Conservation (phyloP, 192 early-diverging fungal genomes). For the Coemansia sp. region DNA sequence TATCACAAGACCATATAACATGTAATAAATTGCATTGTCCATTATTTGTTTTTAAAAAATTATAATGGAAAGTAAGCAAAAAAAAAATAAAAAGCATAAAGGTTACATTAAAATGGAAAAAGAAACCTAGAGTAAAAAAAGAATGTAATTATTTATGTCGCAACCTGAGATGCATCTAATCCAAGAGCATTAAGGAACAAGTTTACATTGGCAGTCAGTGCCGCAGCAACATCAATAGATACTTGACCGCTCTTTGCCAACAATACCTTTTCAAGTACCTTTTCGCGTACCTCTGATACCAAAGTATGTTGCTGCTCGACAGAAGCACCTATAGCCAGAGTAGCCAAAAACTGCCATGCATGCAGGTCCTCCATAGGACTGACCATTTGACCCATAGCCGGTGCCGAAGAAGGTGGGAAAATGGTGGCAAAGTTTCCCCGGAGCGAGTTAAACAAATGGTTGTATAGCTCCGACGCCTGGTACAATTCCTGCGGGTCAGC, state of each 20-base stretch:
- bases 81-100: too few species aligned
- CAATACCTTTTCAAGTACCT: constrained; percentile 75
- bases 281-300: constrained; percentile 83
- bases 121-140: too few species aligned
- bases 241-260: constrained; percentile 60
- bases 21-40: too few species aligned
- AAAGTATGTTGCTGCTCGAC: constrained; percentile 92
- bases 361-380: constrained; percentile 70
- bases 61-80: too few species aligned
- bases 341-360: constrained; percentile 97
- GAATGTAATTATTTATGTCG: constrained; percentile 8
- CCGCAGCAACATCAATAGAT: constrained; percentile 57
- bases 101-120: too few species aligned
- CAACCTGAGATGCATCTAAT: constrained; percentile 60
- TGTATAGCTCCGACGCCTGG: constrained; percentile 74
- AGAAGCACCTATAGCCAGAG: constrained; percentile 90
- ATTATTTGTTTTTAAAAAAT: background rate
- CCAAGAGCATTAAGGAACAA: constrained; percentile 95
- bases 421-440: constrained; percentile 69
- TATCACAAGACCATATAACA: too few species aligned
- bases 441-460: constrained; percentile 72
- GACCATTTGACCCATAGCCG: constrained; percentile 38
- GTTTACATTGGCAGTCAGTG: constrained; percentile 81
- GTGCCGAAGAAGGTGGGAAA: constrained; percentile 60
- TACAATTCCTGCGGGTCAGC: constrained; percentile 28